A percentile compares a stretch with the other conserved stretches of the same genome.
phyloP scores from a whole-genome alignment of 306 rosid species.

The Lathyrus oleraceus region DNA sequence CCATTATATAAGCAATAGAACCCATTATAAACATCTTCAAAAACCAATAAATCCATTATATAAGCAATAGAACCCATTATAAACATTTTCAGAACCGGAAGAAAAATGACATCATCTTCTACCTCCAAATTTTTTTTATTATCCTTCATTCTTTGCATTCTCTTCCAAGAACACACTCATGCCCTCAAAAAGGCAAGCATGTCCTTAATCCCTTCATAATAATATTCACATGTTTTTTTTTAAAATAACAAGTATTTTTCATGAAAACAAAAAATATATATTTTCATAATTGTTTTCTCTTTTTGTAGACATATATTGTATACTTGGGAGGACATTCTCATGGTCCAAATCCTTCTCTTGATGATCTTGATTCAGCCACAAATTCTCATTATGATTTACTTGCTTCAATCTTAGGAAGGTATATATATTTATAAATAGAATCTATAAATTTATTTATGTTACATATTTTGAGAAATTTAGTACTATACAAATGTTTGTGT shows the following conservation, averaged over 20 bases:
- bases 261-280: not conserved
- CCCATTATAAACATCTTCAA: not conserved
- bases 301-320: constrained; percentile 41
- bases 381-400: constrained; percentile 42
- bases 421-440: not conserved
- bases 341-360: constrained; percentile 39
- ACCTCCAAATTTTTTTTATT: constrained; percentile 28
- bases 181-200: constrained; percentile 40
- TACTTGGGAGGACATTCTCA: constrained; percentile 50
- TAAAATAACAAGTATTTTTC: not conserved
- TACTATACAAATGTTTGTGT: not conserved
- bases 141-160: constrained; percentile 22
- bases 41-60: not conserved
- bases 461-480: not conserved
- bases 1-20: not conserved
- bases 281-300: not conserved
- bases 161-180: constrained; percentile 15
- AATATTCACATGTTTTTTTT: not conserved
- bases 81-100: not conserved
- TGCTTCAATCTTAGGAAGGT: constrained; percentile 48
- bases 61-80: not conserved
- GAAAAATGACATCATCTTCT: constrained; percentile 4
- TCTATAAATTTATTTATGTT: not conserved
- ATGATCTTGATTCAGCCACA: constrained; percentile 38
- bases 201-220: not conserved